phyloP scores from a whole-genome alignment of 2,329 filamentous ascomycete genomes.

The Alternaria arbusti region DNA sequence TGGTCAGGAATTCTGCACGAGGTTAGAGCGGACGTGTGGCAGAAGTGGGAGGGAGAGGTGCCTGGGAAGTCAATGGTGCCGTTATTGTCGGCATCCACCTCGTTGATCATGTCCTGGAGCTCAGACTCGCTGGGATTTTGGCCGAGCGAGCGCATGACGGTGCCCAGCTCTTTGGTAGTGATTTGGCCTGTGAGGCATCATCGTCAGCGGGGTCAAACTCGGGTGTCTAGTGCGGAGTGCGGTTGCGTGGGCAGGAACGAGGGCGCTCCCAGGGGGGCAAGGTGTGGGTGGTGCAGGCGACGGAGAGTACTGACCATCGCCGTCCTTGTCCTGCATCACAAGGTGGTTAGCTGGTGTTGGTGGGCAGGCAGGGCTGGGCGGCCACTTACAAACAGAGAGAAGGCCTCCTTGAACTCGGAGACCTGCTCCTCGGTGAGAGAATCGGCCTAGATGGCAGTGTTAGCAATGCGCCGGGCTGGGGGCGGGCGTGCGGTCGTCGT shows the following conservation, averaged over 20 bases:
- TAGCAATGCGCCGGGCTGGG: slow-evolving; percentile 23
- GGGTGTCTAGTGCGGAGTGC: slow-evolving; percentile 4
- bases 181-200: slow-evolving; percentile 60
- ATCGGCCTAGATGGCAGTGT: slow-evolving; percentile 72
- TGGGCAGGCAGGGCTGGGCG: neutral
- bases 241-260: neutral
- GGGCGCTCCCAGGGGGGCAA: neutral
- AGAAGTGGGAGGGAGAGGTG: slow-evolving; percentile 29
- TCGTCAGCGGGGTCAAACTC: slow-evolving; percentile 29
- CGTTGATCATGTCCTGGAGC: slow-evolving; percentile 71
- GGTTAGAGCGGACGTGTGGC: neutral
- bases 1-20: slow-evolving; percentile 65
- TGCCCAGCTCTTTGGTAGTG: slow-evolving; percentile 68
- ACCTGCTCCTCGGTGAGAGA: slow-evolving; percentile 99
- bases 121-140: slow-evolving; percentile 68
- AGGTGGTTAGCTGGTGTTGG: slow-evolving; percentile 32
- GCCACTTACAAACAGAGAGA: slow-evolving; percentile 95
- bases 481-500: slow-evolving; percentile 24
- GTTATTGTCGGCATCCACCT: slow-evolving; percentile 69
- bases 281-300: neutral
- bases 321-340: slow-evolving; percentile 62
- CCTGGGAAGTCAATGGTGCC: slow-evolving; percentile 70
- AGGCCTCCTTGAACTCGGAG: slow-evolving; percentile 99
- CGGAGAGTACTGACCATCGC: slow-evolving; percentile 57
- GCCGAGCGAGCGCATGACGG: slow-evolving; percentile 68